Evolutionary conservation across 1,139 yeast species (phyloP), one percentile per base, ranked within the genome.

Genomic region (Magnusiomyces tetraspermus): DNA sequence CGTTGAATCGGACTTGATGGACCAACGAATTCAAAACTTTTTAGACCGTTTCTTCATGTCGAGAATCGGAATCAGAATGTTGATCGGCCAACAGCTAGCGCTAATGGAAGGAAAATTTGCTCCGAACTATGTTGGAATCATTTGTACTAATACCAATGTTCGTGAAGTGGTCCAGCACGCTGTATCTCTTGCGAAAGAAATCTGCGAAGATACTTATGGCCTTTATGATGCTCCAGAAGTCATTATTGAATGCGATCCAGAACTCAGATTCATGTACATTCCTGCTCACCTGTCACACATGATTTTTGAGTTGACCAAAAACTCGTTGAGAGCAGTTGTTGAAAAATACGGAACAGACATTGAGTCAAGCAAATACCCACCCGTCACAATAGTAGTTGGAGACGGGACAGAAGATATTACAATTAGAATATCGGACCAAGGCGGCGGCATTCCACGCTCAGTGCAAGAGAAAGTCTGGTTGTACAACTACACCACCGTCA

Each of bases 251-350:
- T 84, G 90, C 52, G 83, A 86, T 1, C 76, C 76, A 28, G 80
- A 82, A 46, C 77, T 84, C 60, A 77, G 76, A 58, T 85, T 85
- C 67, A 83, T 85, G 86, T 86, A 86, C 62, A 94, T 86, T n/a
- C 95, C 95, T 1, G 94, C 94, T 2, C 95, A 86, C 67, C 75
- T 86, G 64, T 82, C 85, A 60, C 95, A 86, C 65, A 85, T 86
- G 88, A 68, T 86, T 17, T 87, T 85, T 67, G 95, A 86, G 69
- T 83, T 88, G 1, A 74, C 85, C 65, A 86, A 86, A 63, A 86
- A 86, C 68, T 83, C 92, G n/a, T 71, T 86, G 47, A 71, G 95
- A 38, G 95, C 95, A 19, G 86, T 92, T 1, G 87, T 86, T 52
- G 95, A 86, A 67, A 80, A 78, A 63, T 85, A 82, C 59, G 75